A percentile compares a stretch with the other conserved stretches of the same genome.
Evolutionary conservation across 441 rosid species (phyloP).

Genomic region (Daphne laureola): DNA sequence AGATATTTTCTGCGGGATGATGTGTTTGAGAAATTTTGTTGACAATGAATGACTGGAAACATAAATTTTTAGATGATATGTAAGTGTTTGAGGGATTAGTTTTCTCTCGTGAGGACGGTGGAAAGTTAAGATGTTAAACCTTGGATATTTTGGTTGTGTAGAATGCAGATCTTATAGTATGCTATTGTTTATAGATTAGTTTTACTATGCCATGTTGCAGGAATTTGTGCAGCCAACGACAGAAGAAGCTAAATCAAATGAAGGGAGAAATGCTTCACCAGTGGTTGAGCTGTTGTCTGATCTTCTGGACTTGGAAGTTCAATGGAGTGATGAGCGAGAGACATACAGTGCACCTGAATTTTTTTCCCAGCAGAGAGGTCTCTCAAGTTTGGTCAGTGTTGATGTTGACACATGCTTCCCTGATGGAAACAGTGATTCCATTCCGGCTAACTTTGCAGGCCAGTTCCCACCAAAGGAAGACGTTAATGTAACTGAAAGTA

Average conservation of each 20-base stretch:
- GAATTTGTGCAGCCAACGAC: constrained; percentile 45
- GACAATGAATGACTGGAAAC: constrained; percentile 4
- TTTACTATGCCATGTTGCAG: constrained; percentile 30
- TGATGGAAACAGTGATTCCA: constrained; percentile 28
- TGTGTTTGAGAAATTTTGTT: background rate
- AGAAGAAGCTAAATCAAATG: constrained; percentile 30
- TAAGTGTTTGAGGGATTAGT: background rate
- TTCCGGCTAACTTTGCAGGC: constrained; percentile 22
- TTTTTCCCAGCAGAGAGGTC: constrained; percentile 17
- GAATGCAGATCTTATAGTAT: too few relatives aligned
- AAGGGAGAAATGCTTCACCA: constrained; percentile 24
- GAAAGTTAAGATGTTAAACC: too few relatives aligned
- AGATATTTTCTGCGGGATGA: too few relatives aligned
- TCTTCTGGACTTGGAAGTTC: constrained; percentile 64
- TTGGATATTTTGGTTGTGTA: too few relatives aligned
- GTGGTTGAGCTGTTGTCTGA: constrained; percentile 44
- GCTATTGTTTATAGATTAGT: too few relatives aligned
- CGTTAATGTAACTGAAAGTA: constrained; percentile 19
- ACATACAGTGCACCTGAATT: constrained; percentile 19
- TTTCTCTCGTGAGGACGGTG: background rate
- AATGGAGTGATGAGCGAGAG: constrained; percentile 43
- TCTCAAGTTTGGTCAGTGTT: constrained; percentile 39
- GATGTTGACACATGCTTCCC: constrained; percentile 36
- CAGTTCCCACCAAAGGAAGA: constrained; percentile 15
- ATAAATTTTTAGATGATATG: background rate